Base-by-base conservation (phyloP, 169 alveolate species). In the Ichthyophthirius multifiliis region DNA sequence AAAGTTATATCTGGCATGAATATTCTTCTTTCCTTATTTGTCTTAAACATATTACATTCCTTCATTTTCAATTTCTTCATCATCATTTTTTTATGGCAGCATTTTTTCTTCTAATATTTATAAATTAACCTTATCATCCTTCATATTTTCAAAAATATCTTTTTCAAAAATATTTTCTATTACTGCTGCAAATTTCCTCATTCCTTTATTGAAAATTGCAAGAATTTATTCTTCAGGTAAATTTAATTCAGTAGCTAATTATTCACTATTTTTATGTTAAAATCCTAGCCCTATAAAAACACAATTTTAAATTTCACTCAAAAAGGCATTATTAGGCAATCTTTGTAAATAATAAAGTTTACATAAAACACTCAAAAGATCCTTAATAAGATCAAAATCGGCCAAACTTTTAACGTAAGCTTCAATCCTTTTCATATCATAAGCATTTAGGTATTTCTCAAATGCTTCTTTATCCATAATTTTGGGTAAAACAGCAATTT, bases 401-500 rank as follows among this genome's bases (percentile, higher is more conserved):
- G 91, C 87, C 89, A 94, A 48, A 76, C 90, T 94, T 77, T 88
- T 92, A 30, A 93, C 84, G 84, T 92, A 94, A 65, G 93, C 84
- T 82, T 94, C 96, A 15, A 92, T 71, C 65, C 98, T 65, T 76
- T 92, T 89, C 43, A 91, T 84, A 63, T 94, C 98, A 63, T 86
- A 90, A 18, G 86, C 45, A 18, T 90, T 74, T 5, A 94, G 75
- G 62, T 77, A 86, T 34, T 75, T 32, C 64, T 82, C 86, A 4
- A 92, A 48, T 84, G 75, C 18, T 83, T 84, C 83, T 79, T 71
- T 43, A 74, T 46, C 64, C 15, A 45, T 48, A 13, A 20, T 16
- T 35, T 35, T 10, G 4, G 12, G n/a, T 2, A 13, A 15, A 31
- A 35, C 27, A 4, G 16, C 12, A 34, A n/a, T n/a, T 13, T 37